phyloP scores from a whole-genome alignment of 805 yeast genomes.

The Nakazawaea holstii region DNA sequence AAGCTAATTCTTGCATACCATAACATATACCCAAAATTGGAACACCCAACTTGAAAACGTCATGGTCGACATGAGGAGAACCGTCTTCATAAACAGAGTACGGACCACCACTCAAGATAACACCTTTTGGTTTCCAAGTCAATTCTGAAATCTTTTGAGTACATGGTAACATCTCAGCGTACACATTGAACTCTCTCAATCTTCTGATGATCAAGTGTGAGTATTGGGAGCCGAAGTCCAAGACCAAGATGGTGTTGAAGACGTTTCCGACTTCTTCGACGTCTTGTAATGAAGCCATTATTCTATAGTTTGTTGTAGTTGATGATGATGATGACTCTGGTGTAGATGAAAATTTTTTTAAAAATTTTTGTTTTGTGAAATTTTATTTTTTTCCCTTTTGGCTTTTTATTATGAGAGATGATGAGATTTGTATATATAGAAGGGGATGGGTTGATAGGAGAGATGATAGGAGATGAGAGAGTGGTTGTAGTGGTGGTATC shows the following conservation, averaged over 20 bases:
- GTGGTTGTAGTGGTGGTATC: too few species aligned
- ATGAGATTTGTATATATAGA: too few species aligned
- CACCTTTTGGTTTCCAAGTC: slow-evolving; percentile 93
- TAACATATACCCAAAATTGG: slow-evolving; percentile 97
- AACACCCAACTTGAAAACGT: slow-evolving; percentile 80
- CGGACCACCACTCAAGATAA: slow-evolving; percentile 95
- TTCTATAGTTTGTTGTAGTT: not conserved
- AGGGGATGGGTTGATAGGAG: too few species aligned
- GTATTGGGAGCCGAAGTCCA: slow-evolving; percentile 98
- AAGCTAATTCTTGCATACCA: slow-evolving; percentile 98
- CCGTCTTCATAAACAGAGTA: slow-evolving; percentile 94
- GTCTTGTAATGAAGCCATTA: slow-evolving; percentile 1
- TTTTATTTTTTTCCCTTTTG: not conserved
- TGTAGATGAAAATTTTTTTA: not conserved
- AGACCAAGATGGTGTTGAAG: slow-evolving; percentile 94
- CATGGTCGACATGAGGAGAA: slow-evolving; percentile 97
- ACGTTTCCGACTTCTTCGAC: slow-evolving; percentile 64
- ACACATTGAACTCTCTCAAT: slow-evolving; percentile 94
- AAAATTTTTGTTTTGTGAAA: too few species aligned
- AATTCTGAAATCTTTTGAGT: slow-evolving; percentile 94
- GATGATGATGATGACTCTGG: too few species aligned
- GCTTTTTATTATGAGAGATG: too few species aligned
- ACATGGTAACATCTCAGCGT: slow-evolving; percentile 99
- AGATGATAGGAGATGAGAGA: too few species aligned
- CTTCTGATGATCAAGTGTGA: slow-evolving; percentile 96